Conservation (phyloP, 1,139 yeast genomes). For the Candida sanyaensis region DNA sequence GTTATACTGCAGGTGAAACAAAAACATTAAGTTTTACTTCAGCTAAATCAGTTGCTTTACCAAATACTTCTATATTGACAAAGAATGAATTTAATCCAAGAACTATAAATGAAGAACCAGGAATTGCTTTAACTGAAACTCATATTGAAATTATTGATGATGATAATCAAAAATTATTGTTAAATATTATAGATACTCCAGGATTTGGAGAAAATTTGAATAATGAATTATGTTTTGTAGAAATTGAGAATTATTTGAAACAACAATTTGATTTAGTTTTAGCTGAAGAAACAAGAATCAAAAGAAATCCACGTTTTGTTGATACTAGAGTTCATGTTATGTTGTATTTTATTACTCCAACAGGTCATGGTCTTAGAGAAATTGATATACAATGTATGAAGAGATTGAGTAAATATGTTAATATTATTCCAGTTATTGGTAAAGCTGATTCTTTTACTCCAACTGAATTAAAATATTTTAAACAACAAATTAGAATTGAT, state of each 20-base stretch:
- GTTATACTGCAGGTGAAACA: slow-evolving; percentile 33
- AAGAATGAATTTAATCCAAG: slow-evolving; percentile 44
- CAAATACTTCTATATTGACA: slow-evolving; percentile 46
- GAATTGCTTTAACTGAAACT: slow-evolving; percentile 68
- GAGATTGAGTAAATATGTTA: slow-evolving; percentile 75
- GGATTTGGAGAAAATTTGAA: slow-evolving; percentile 76
- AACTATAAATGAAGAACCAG: slow-evolving; percentile 55
- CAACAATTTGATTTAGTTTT: slow-evolving; percentile 91
- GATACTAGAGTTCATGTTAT: slow-evolving; percentile 77
- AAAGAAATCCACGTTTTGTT: slow-evolving; percentile 80
- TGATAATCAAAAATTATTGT: slow-evolving; percentile 68
- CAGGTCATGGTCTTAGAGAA: slow-evolving; percentile 78
- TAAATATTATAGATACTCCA: slow-evolving; percentile 73
- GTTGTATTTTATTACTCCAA: slow-evolving; percentile 70
- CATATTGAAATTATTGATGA: slow-evolving; percentile 70
- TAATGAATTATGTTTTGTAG: slow-evolving; percentile 63
- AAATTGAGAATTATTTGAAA: slow-evolving; percentile 74
- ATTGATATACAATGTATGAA: slow-evolving; percentile 77
- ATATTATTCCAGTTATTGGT: slow-evolving; percentile 83
- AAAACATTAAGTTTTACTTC: slow-evolving; percentile 53
- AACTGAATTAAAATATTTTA: slow-evolving; percentile 64
- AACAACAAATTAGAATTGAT: slow-evolving; percentile 62
- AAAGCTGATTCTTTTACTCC: slow-evolving; percentile 87
- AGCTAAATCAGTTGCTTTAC: slow-evolving; percentile 52
- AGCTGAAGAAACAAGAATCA: slow-evolving; percentile 87